phyloP scores from a whole-genome alignment of 1,284 basidiomycete species.

The Rhodotorula glutinis region DNA sequence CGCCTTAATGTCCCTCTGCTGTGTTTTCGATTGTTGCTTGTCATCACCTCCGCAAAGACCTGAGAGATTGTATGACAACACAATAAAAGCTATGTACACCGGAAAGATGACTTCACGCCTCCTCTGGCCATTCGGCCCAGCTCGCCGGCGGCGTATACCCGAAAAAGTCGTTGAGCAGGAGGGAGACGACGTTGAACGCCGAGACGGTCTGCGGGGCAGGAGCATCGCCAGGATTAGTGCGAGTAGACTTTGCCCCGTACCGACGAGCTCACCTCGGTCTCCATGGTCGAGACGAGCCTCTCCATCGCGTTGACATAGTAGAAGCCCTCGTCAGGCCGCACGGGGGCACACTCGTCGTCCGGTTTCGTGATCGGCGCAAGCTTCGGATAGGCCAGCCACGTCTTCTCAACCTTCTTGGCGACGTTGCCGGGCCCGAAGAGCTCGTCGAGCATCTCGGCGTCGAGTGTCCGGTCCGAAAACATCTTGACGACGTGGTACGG shows the following conservation, averaged over 20 bases:
- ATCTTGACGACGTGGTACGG: constrained; percentile 72
- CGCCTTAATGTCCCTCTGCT: neutral
- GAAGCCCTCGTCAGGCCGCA: constrained; percentile 37
- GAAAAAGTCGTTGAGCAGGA: constrained; percentile 40
- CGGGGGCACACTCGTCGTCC: constrained; percentile 15
- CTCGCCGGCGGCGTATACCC: constrained; percentile 31
- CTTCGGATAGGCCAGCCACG: constrained; percentile 48
- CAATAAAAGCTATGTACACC: neutral
- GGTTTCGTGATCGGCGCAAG: constrained; percentile 20
- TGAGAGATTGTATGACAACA: neutral
- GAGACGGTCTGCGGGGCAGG: constrained; percentile 33
- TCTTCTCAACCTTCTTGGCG: constrained; percentile 77
- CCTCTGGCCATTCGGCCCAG: constrained; percentile 39
- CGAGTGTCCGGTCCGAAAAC: constrained; percentile 66
- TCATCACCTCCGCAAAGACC: neutral
- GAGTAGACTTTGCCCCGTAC: too few species aligned
- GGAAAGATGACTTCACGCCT: too few species aligned
- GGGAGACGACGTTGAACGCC: constrained; percentile 39
- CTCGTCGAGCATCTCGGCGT: constrained; percentile 55
- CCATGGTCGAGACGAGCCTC: constrained; percentile 34
- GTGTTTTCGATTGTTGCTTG: constrained; percentile 7
- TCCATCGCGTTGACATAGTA: constrained; percentile 44
- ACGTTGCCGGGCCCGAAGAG: constrained; percentile 65
- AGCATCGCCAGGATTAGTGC: too few species aligned
- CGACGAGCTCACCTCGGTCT: constrained; percentile 9